Conservation (phyloP, 352 stramenopile species). For the Peronospora destructor region DNA sequence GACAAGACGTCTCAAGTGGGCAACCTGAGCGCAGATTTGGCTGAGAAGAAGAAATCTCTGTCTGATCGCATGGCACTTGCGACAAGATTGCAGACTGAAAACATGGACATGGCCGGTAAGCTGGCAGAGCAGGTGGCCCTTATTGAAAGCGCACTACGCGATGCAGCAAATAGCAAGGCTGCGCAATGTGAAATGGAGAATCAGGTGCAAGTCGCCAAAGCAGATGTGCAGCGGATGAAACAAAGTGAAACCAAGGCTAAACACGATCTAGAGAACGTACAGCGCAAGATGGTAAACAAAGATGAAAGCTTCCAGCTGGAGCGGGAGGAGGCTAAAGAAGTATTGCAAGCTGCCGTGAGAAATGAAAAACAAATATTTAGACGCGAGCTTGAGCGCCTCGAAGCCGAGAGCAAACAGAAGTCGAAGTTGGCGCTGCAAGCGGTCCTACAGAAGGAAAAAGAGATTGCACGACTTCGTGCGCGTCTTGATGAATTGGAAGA, state of each 20-base stretch:
- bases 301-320: slow-evolving; percentile 26
- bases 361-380: slow-evolving; percentile 36
- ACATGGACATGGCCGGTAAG: slow-evolving; percentile 77
- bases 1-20: slow-evolving; percentile 54
- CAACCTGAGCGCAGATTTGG: slow-evolving; percentile 63
- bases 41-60: slow-evolving; percentile 77
- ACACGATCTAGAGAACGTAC: slow-evolving; percentile 47
- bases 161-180: slow-evolving; percentile 40
- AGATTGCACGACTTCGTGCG: slow-evolving; percentile 49
- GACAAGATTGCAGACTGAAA: slow-evolving; percentile 76
- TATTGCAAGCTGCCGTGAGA: slow-evolving; percentile 38
- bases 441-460: slow-evolving; percentile 72
- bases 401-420: slow-evolving; percentile 78
- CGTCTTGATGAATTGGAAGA: slow-evolving; percentile 70
- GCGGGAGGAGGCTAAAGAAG: slow-evolving; percentile 26
- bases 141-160: slow-evolving; percentile 60
- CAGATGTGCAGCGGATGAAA: slow-evolving; percentile 46
- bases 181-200: slow-evolving; percentile 39
- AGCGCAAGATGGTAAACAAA: slow-evolving; percentile 36
- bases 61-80: slow-evolving; percentile 77
- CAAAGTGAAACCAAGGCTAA: slow-evolving; percentile 17
- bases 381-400: slow-evolving; percentile 55
- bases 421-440: slow-evolving; percentile 78
- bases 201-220: slow-evolving; percentile 50
- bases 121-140: slow-evolving; percentile 69